Percentiles rank a stretch among this genome's conserved stretches.
Evolutionary conservation across 73 alveolate genomes (phyloP).

Genomic region (Tetrahymena malaccensis): DNA sequence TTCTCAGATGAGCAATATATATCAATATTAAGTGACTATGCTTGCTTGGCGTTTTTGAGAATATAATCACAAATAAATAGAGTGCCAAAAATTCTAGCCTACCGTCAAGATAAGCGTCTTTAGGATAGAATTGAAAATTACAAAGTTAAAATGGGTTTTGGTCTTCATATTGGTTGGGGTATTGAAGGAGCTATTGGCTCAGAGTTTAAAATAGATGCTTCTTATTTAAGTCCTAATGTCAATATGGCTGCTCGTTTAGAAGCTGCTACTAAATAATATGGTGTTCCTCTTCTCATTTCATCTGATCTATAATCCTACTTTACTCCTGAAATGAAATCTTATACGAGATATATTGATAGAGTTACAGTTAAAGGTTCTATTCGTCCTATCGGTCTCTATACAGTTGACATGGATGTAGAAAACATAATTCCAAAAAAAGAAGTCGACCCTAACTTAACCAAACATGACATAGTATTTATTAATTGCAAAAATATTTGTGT

Average conservation of each 20-base stretch:
- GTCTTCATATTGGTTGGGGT: slow-evolving; percentile 96
- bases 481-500: too few relatives aligned
- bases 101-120: slow-evolving; percentile 57
- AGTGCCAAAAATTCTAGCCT: slow-evolving; percentile 76
- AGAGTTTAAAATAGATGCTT: slow-evolving; percentile 84
- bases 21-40: slow-evolving; percentile 85
- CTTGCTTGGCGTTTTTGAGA: slow-evolving; percentile 83
- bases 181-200: slow-evolving; percentile 96
- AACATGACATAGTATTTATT: not conserved
- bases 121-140: slow-evolving; percentile 67
- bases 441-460: not conserved
- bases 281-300: slow-evolving; percentile 68
- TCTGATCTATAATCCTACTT: slow-evolving; percentile 54
- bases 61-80: slow-evolving; percentile 82
- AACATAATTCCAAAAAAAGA: slow-evolving; percentile 38
- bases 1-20: slow-evolving; percentile 57
- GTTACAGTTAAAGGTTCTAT: slow-evolving; percentile 75
- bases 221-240: slow-evolving; percentile 84
- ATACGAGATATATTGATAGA: slow-evolving; percentile 67
- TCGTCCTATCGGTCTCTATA: slow-evolving; percentile 48
- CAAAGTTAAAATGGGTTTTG: slow-evolving; percentile 93
- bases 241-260: slow-evolving; percentile 83
- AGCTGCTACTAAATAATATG: slow-evolving; percentile 83
- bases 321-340: slow-evolving; percentile 35
- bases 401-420: slow-evolving; percentile 62